Evolutionary conservation across 768 basidiomycete genomes (phyloP).

Genomic region (Lactarius hengduanensis): DNA sequence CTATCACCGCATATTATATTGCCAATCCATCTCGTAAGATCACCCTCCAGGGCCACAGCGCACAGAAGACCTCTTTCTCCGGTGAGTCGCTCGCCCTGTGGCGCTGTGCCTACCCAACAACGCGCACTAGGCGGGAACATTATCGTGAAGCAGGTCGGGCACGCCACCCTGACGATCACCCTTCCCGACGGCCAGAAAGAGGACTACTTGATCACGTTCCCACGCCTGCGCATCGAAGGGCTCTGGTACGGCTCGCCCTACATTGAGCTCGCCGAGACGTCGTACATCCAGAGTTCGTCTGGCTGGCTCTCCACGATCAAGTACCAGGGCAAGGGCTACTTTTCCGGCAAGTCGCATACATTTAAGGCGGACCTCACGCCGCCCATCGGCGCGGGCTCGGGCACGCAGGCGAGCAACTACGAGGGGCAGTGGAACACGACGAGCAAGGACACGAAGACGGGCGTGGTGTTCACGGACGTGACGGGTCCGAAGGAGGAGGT

Average conservation of each 20-base stretch:
- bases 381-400: conserved; percentile 34
- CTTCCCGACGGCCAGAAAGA: conserved; percentile 56
- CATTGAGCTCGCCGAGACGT: conserved; percentile 84
- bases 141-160: conserved; percentile 93
- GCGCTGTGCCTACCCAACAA: not conserved
- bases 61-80: conserved; percentile 94
- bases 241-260: conserved; percentile 89
- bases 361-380: conserved; percentile 82
- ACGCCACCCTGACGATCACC: conserved; percentile 76
- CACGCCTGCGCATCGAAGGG: conserved; percentile 89
- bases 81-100: conserved; percentile 40
- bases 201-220: conserved; percentile 88
- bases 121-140: conserved; percentile 55
- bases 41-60: conserved; percentile 80
- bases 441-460: conserved; percentile 52
- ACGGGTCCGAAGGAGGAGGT: conserved; percentile 73
- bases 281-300: conserved; percentile 69
- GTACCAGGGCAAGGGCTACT: conserved; percentile 96
- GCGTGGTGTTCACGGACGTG: conserved; percentile 73
- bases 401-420: conserved; percentile 42
- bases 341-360: conserved; percentile 87
- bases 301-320: conserved; percentile 61
- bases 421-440: conserved; percentile 82
- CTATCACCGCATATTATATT: conserved; percentile 85
- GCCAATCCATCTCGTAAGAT: conserved; percentile 78